phyloP scores from a whole-genome alignment of 352 stramenopile species.

The Phytophthora sp. region DNA sequence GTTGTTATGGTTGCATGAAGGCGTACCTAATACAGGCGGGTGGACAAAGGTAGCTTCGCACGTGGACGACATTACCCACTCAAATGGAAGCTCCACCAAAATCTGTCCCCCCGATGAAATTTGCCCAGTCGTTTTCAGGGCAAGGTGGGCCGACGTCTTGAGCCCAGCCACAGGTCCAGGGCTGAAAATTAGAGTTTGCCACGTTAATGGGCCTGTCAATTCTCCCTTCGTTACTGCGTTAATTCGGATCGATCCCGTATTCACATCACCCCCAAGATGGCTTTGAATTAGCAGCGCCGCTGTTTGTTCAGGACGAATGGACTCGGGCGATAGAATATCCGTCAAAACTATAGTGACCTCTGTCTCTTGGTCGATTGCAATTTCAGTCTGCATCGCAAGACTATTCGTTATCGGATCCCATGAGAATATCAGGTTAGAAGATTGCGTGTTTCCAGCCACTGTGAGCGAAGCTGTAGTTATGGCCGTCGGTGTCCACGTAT shows the following conservation, averaged over 20 bases:
- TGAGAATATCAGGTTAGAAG: constrained; percentile 4
- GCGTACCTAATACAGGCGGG: constrained; percentile 33
- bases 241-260: constrained; percentile 39
- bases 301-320: constrained; percentile 25
- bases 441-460: not conserved
- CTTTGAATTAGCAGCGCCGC: constrained; percentile 39
- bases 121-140: constrained; percentile 46
- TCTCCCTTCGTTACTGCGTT: constrained; percentile 41
- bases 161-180: constrained; percentile 64
- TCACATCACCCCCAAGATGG: constrained; percentile 55
- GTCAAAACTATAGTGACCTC: constrained; percentile 42
- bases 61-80: constrained; percentile 45
- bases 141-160: constrained; percentile 43
- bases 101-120: constrained; percentile 44
- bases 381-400: constrained; percentile 36
- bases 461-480: constrained; percentile 33
- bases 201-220: constrained; percentile 46
- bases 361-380: constrained; percentile 45
- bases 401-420: constrained; percentile 14
- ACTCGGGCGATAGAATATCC: constrained; percentile 55
- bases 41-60: constrained; percentile 44
- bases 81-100: constrained; percentile 42
- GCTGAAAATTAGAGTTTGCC: constrained; percentile 47
- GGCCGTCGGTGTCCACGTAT: constrained; percentile 45
- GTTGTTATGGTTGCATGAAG: constrained; percentile 38